Conservation (phyloP, 129 eudicot species). For the Rutidosis leptorrhynchoides region DNA sequence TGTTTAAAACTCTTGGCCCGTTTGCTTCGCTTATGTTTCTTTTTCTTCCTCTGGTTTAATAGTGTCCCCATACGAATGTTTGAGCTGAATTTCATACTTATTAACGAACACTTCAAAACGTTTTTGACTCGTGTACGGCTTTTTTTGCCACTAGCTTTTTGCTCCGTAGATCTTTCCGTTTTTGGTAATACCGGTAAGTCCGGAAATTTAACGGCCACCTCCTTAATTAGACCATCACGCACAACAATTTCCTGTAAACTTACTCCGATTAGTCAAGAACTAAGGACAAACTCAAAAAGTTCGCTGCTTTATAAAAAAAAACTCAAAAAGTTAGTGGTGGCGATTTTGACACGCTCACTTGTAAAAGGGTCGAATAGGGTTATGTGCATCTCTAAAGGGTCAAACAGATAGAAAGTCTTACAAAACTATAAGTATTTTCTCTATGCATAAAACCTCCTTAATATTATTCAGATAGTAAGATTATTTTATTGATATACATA, state of each 20-base stretch:
- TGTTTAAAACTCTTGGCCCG: conserved; percentile 26
- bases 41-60: conserved; percentile 47
- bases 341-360: background rate
- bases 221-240: conserved; percentile 17
- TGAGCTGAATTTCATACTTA: conserved; percentile 51
- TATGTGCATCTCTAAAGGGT: background rate
- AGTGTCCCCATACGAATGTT: conserved; percentile 49
- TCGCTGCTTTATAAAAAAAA: too few relatives aligned
- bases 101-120: conserved; percentile 32
- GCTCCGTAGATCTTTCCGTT: conserved; percentile 4
- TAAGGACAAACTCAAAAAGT: background rate
- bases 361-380: background rate
- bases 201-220: conserved; percentile 7
- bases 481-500: background rate
- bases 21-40: conserved; percentile 39
- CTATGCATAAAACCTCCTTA: background rate
- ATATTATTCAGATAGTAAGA: background rate
- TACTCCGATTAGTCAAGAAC: conserved; percentile 3
- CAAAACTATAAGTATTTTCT: background rate
- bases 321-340: background rate
- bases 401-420: background rate
- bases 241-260: conserved; percentile 20
- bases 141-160: conserved; percentile 25
- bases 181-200: conserved; percentile 22
- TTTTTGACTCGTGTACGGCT: conserved; percentile 29